Evolutionary conservation across 179 eudicot genomes (phyloP), one percentile per base, ranked within the genome.

Genomic region (Heliamphora pulchella): DNA sequence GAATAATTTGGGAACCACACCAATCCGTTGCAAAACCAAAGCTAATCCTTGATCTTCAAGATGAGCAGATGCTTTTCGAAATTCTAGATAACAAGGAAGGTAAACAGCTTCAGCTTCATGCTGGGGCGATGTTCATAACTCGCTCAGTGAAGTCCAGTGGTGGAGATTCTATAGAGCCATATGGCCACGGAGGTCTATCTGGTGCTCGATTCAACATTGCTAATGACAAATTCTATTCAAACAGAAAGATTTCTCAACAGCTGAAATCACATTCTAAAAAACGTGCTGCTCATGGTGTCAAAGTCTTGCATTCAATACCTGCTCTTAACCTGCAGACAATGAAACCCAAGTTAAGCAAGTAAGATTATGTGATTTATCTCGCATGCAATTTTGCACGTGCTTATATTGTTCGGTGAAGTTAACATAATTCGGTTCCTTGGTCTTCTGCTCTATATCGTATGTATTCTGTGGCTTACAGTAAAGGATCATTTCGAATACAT

Each of bases 31-130:
- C 74, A 6, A 96, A 89, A 79, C 92, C 99, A 76, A 96, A 92
- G 86, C 87, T 96, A 78, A 92, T 94, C 59, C 88, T 90, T 84
- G 99, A 96, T 88, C 97, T 96, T 81, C 98, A 91, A 85, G 99
- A 96, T 84, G 96, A 94, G 83, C 93, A 87, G 70, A 94, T 96
- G 99, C 96, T 94, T 81, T 96, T 94, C 86, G 99, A 96, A 89
- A 81, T 94, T 81, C 85, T 84, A 63, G 96, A 92, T 84, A 83
- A 80, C 70, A 88, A 89, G 82, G 91, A 96, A 55, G 84, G 86
- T 54, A 86, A 89, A 54, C 87, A 90, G 81, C 91, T 96, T 75
- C 92, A 82, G 76, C 92, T 83, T 87, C 97, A 89, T 89, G 97
- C 98, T 62, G 92, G 98, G 86, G 97, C 99, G 68, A 87, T 94